Base-by-base conservation (phyloP, 805 yeast genomes). In the Cyberlindnera maritima region DNA sequence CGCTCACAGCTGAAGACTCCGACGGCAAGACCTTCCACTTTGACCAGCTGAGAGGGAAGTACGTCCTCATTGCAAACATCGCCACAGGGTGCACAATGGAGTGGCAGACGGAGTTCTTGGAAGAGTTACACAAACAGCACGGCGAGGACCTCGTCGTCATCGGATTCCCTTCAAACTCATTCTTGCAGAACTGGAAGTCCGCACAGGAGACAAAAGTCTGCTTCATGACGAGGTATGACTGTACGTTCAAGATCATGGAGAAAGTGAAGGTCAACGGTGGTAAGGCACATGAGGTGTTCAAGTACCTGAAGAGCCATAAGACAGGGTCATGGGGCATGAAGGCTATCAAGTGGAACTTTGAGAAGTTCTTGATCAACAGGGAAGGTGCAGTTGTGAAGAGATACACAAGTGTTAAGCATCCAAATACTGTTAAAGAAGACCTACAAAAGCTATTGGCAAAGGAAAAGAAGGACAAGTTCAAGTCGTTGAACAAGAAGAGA, bases 161-260 rank as follows among this genome's bases (percentile, higher is more conserved):
- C 31, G 97, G 90, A 0, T 89, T 90, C 76, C 97, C 97, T 31
- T 88, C 96, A 68, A 87, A 88, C 68, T 96, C 88, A 64, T 90
- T 90, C 62, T 91, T 84, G 18, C 70, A 78, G 58, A 85, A 94
- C 72, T 39, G 46, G 69, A 84, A 95, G 58, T 83, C 82, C 4
- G 61, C 78, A 3, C 80, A 77, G 44, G 77, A 81, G 45, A 89
- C 86, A 58, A 87, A 88, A 54, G 81, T 79, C 20, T 87, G 86
- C 70, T 90, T 96, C 67, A 68, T 77, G 39, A 62, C 74, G 56
- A 85, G 82, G 67, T 88, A 76, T 64, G 89, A 91, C 41, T 92
- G 86, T 37, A 69, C 80, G 17, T 88, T 88, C 81, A 92, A 92
- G 23, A 76, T 88, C 37, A 74, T 88, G 78, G 71, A 75, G 61